Evolutionary conservation across 306 rosid genomes (phyloP).

Genomic region (Lathyrus sativus): DNA sequence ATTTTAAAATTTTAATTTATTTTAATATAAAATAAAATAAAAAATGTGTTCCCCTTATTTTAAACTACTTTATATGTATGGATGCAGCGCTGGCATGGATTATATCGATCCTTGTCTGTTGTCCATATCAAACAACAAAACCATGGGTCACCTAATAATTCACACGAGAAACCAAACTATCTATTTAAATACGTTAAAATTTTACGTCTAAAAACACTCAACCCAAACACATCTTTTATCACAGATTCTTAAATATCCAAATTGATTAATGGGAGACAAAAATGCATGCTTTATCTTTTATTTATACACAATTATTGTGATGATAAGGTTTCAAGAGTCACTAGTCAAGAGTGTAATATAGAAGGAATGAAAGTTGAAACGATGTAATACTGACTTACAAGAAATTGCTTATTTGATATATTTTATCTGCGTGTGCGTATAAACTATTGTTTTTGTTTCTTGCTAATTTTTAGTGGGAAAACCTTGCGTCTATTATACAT

Average conservation of each 20-base stretch:
- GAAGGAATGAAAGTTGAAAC: not conserved
- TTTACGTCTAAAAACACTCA: not conserved
- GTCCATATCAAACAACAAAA: conserved; percentile 33
- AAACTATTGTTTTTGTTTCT: not conserved
- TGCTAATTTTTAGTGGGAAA: not conserved
- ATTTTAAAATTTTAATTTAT: too few relatives aligned
- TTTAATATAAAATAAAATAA: too few relatives aligned
- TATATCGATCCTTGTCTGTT: conserved; percentile 16
- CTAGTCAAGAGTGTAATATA: not conserved
- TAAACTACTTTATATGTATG: too few relatives aligned
- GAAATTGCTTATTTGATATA: conserved; percentile 4
- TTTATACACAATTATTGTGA: not conserved
- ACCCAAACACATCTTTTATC: not conserved
- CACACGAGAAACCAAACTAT: not conserved
- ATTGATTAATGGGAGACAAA: not conserved
- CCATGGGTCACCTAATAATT: conserved; percentile 1
- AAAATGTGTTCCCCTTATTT: too few relatives aligned
- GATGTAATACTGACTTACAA: not conserved
- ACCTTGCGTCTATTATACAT: not conserved
- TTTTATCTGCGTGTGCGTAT: not conserved
- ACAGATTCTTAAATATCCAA: not conserved
- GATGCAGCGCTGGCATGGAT: conserved; percentile 27
- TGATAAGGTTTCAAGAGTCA: not conserved
- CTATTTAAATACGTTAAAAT: not conserved
- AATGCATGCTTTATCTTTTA: not conserved